phyloP scores from a whole-genome alignment of 768 basidiomycete species.

The Macrocybe gigantea region DNA sequence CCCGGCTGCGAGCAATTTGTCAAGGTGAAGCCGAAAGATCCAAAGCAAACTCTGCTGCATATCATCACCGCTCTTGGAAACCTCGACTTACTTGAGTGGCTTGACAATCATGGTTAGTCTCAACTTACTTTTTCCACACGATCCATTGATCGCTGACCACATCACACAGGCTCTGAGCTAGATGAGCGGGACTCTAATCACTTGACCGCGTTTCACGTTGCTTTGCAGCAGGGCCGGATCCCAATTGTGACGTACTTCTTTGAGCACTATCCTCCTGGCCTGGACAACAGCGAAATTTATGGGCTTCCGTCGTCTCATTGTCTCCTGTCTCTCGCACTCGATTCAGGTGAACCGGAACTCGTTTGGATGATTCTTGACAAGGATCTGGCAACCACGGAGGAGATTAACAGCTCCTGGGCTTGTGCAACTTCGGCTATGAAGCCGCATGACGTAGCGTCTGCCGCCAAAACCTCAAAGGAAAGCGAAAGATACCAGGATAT shows the following conservation, averaged over 20 bases:
- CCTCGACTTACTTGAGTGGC: conserved; percentile 56
- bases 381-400: conserved; percentile 40
- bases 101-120: conserved; percentile 62
- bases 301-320: conserved; percentile 30
- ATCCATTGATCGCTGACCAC: conserved; percentile 10
- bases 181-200: conserved; percentile 61
- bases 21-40: conserved; percentile 39
- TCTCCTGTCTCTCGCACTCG: conserved; percentile 50
- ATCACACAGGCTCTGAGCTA: conserved; percentile 55
- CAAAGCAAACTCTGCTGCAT: conserved; percentile 64
- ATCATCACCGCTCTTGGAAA: conserved; percentile 56
- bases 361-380: conserved; percentile 61
- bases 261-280: conserved; percentile 49
- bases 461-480: conserved; percentile 17
- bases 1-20: conserved; percentile 48
- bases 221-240: conserved; percentile 47
- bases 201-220: conserved; percentile 63
- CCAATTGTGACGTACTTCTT: conserved; percentile 56
- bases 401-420: conserved; percentile 47
- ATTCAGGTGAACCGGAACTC: conserved; percentile 56
- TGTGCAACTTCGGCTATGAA: conserved; percentile 32
- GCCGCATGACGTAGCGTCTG: conserved; percentile 13
- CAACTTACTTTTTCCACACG: conserved; percentile 2
- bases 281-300: conserved; percentile 50
- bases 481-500: conserved; percentile 42